These are phyloP conservation scores for Eucalyptus polyanthemos DNA, from an alignment of 345 rosid species.

Conservation along the genomic window DNA sequence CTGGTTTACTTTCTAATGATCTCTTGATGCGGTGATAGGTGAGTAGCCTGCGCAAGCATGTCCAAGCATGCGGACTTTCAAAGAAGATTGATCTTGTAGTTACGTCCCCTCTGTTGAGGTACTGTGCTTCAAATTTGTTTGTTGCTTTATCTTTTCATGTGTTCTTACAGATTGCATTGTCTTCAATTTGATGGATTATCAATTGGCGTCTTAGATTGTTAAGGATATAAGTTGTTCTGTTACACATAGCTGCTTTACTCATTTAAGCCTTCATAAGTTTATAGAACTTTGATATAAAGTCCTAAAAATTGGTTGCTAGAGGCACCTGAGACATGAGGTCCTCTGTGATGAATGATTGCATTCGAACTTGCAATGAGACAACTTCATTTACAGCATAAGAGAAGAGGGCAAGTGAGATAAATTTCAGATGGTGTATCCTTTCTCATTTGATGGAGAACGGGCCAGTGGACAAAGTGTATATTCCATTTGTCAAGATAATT, in stretches of 20 bases:
- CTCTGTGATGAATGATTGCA: background rate
- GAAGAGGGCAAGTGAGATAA: background rate
- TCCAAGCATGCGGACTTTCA: slow-evolving; percentile 13
- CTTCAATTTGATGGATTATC: background rate
- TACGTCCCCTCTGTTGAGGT: slow-evolving; percentile 56
- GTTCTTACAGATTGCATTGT: background rate
- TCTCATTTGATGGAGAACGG: background rate
- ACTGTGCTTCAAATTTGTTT: background rate
- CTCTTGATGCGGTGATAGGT: slow-evolving; percentile 12
- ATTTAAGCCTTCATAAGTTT: background rate
- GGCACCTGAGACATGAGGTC: background rate
- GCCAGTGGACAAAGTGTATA: background rate
- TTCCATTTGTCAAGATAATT: background rate
- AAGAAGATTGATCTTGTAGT: slow-evolving; percentile 37
- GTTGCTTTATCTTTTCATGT: background rate
- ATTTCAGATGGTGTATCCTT: background rate
- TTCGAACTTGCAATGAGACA: background rate
- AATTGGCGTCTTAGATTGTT: background rate
- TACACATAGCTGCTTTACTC: background rate
- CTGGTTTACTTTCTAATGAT: background rate
- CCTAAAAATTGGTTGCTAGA: background rate
- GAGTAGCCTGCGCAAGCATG: slow-evolving; percentile 12
- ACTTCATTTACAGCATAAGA: background rate
- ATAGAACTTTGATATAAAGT: background rate
- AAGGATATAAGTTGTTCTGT: background rate